A percentile compares a stretch with the other conserved stretches of the same genome.
Evolutionary conservation across 495 filamentous ascomycete genomes (phyloP).

Genomic region (Neurospora sp.): DNA sequence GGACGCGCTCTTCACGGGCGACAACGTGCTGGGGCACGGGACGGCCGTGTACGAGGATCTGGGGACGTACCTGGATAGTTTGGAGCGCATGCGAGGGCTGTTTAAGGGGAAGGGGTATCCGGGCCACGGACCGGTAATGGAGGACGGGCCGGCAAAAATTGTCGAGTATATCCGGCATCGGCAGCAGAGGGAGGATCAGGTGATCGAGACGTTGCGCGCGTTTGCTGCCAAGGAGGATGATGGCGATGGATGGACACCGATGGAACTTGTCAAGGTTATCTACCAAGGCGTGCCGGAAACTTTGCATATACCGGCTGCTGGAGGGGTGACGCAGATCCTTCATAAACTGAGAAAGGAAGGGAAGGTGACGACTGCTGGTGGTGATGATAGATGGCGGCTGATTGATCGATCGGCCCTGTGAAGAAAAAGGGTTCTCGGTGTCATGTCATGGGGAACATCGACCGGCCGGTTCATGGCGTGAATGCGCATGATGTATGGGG

Average conservation of each 20-base stretch:
- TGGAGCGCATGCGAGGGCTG: conserved; percentile 57
- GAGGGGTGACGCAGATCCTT: conserved; percentile 58
- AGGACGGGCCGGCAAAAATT: conserved; percentile 54
- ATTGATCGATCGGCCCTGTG: conserved; percentile 34
- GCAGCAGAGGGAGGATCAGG: conserved; percentile 67
- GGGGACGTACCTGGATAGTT: conserved; percentile 55
- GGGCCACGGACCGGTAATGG: conserved; percentile 71
- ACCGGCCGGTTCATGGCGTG: background rate
- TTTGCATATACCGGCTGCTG: conserved; percentile 62
- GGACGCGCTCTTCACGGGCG: conserved; percentile 83
- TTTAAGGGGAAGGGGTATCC: conserved; percentile 72
- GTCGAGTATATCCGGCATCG: conserved; percentile 77
- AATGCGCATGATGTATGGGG: background rate
- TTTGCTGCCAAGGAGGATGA: conserved; percentile 21
- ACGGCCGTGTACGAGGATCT: conserved; percentile 89
- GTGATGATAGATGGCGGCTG: conserved; percentile 44
- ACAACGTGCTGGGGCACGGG: conserved; percentile 90
- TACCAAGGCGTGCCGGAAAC: conserved; percentile 69
- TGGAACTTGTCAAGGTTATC: conserved; percentile 77
- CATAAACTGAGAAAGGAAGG: conserved; percentile 60
- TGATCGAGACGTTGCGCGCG: conserved; percentile 54
- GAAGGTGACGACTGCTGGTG: conserved; percentile 35
- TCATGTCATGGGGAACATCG: background rate
- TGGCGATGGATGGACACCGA: conserved; percentile 55
- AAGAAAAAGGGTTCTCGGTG: background rate